Evolutionary conservation across 805 yeast species (phyloP).

Genomic region (Wickerhamomyces strasburgensis): DNA sequence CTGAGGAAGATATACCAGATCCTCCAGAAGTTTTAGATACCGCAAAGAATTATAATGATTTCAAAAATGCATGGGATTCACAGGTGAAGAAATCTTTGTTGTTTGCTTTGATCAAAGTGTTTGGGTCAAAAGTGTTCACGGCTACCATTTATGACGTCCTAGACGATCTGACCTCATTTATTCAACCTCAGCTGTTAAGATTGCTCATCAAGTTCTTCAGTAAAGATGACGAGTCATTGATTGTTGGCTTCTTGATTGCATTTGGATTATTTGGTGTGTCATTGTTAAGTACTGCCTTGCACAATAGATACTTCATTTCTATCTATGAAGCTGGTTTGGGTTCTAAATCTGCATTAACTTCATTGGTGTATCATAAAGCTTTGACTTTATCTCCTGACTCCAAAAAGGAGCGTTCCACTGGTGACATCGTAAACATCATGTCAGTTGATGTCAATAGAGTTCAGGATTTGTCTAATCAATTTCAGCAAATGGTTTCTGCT

Average conservation of each 20-base stretch:
- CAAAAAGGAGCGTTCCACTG: slow-evolving; percentile 55
- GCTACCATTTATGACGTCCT: slow-evolving; percentile 70
- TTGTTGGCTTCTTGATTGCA: slow-evolving; percentile 56
- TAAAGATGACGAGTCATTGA: slow-evolving; percentile 35
- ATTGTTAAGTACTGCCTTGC: slow-evolving; percentile 52
- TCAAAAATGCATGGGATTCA: slow-evolving; percentile 56
- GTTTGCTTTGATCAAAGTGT: slow-evolving; percentile 60
- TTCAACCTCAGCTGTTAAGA: slow-evolving; percentile 81
- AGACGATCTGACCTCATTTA: slow-evolving; percentile 77
- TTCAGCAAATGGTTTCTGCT: slow-evolving; percentile 52
- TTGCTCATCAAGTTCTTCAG: slow-evolving; percentile 53
- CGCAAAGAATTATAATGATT: slow-evolving; percentile 39
- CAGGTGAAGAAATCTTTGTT: slow-evolving; percentile 50
- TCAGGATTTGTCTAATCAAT: slow-evolving; percentile 50
- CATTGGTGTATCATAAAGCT: slow-evolving; percentile 68
- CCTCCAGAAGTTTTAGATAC: slow-evolving; percentile 68
- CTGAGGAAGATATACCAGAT: slow-evolving; percentile 65
- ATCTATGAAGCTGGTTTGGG: slow-evolving; percentile 60
- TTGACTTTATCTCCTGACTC: slow-evolving; percentile 64
- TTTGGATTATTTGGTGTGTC: slow-evolving; percentile 58
- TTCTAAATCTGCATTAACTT: slow-evolving; percentile 57
- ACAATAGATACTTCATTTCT: slow-evolving; percentile 62
- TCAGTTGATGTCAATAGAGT: slow-evolving; percentile 71
- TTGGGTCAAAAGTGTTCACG: slow-evolving; percentile 63
- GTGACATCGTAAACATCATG: slow-evolving; percentile 75